Evolutionary conservation across 2,329 filamentous ascomycete species (phyloP).

Genomic region (Tolypocladium capitatum): DNA sequence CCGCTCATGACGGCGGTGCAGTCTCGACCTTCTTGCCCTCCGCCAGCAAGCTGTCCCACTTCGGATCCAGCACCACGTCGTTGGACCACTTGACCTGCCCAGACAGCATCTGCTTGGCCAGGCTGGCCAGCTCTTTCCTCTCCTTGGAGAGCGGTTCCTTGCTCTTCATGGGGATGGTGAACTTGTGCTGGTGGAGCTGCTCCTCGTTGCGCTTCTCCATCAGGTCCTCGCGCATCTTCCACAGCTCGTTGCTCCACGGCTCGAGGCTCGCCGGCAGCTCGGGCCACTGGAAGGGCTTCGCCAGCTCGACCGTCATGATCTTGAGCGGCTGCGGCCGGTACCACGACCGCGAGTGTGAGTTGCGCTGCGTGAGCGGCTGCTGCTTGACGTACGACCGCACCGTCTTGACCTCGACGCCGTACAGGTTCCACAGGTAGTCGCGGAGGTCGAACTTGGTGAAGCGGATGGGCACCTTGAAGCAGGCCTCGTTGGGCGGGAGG

Average conservation of each 20-base stretch:
- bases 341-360: conserved; percentile 38
- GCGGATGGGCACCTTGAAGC: conserved; percentile 78
- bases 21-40: conserved; percentile 6
- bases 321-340: conserved; percentile 65
- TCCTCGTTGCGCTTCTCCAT: conserved; percentile 25
- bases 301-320: conserved; percentile 90
- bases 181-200: conserved; percentile 17
- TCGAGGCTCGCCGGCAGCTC: conserved; percentile 47
- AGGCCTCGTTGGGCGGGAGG: conserved; percentile 67
- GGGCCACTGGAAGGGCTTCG: conserved; percentile 80
- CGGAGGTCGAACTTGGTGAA: conserved; percentile 95
- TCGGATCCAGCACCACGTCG: conserved; percentile 29
- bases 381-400: conserved; percentile 70
- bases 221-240: conserved; percentile 36
- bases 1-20: neutral
- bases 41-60: conserved; percentile 26
- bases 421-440: conserved; percentile 84
- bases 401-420: conserved; percentile 57
- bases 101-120: conserved; percentile 49
- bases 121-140: conserved; percentile 39
- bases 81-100: conserved; percentile 50
- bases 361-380: conserved; percentile 39
- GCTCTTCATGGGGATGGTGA: conserved; percentile 26
- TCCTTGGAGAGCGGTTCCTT: conserved; percentile 26
- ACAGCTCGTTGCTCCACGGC: conserved; percentile 52